Evolutionary conservation across 1,284 basidiomycete genomes (phyloP).

Genomic region (Trichosporon inkin): DNA sequence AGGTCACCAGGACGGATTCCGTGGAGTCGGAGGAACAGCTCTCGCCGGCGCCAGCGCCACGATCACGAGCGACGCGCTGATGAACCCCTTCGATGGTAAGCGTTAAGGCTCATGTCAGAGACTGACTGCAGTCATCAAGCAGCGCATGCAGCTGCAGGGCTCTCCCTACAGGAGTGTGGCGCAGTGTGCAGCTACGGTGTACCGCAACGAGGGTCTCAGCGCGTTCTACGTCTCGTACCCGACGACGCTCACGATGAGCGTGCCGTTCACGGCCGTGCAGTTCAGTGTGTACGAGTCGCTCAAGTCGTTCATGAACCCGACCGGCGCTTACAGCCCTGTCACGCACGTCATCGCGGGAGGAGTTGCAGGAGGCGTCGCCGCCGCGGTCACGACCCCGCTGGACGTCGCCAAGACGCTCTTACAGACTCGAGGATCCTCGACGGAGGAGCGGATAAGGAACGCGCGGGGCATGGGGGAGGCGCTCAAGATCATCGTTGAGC

Average conservation of each 20-base stretch:
- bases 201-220: constrained; percentile 74
- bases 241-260: constrained; percentile 92
- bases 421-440: constrained; percentile 84
- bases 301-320: constrained; percentile 82
- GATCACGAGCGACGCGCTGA: constrained; percentile 90
- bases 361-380: constrained; percentile 87
- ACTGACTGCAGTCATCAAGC: constrained; percentile 77
- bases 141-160: constrained; percentile 95
- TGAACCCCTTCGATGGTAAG: constrained; percentile 99
- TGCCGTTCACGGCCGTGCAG: constrained; percentile 97
- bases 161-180: constrained; percentile 82
- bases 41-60: constrained; percentile 92
- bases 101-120: constrained; percentile 4
- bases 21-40: constrained; percentile 57
- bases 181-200: constrained; percentile 74
- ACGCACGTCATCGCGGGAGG: constrained; percentile 91
- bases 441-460: constrained; percentile 75
- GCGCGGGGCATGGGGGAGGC: constrained; percentile 85
- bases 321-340: constrained; percentile 77
- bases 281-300: constrained; percentile 95
- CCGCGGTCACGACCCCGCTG: constrained; percentile 90
- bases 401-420: constrained; percentile 88
- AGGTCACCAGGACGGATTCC: constrained; percentile 55
- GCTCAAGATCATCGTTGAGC: constrained; percentile 76
- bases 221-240: constrained; percentile 99